Conservation (phyloP, 345 rosid species). For the Toxicodendron radicans region DNA sequence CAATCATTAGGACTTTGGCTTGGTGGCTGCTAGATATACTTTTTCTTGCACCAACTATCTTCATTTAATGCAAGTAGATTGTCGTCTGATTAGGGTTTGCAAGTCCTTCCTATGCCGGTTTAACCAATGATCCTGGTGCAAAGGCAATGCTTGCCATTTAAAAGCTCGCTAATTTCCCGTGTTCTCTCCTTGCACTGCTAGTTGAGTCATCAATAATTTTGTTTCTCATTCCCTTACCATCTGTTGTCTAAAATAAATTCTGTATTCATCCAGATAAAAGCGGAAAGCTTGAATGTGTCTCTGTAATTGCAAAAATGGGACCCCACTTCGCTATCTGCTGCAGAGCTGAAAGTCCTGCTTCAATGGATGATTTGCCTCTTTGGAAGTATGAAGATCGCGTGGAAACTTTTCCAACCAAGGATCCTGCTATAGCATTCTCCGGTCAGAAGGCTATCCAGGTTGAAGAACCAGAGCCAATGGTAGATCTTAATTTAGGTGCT, state of each 20-base stretch:
- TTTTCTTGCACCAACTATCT: not conserved
- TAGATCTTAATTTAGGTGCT: conserved; percentile 73
- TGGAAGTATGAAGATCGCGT: conserved; percentile 88
- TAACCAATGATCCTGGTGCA: conserved; percentile 1
- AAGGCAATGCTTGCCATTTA: not conserved
- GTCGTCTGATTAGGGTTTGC: not conserved
- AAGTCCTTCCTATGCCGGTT: not conserved
- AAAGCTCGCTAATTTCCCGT: not conserved
- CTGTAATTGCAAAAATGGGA: conserved; percentile 75
- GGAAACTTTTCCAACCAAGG: conserved; percentile 83
- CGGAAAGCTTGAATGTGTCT: conserved; percentile 93
- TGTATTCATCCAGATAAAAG: conserved; percentile 64
- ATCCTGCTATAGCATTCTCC: conserved; percentile 82
- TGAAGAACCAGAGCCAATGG: conserved; percentile 89
- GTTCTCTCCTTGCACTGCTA: not conserved
- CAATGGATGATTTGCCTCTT: conserved; percentile 87
- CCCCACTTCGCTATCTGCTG: conserved; percentile 75
- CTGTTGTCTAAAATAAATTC: conserved; percentile 12
- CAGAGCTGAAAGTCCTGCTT: conserved; percentile 94
- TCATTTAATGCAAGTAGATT: not conserved
- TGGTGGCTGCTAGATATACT: not conserved
- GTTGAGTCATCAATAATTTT: not conserved
- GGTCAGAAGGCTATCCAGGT: conserved; percentile 89
- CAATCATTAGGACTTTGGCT: not conserved
- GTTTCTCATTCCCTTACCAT: conserved; percentile 1